Conservation (phyloP, 2,329 filamentous ascomycete genomes). For the Nemania diffusa region DNA sequence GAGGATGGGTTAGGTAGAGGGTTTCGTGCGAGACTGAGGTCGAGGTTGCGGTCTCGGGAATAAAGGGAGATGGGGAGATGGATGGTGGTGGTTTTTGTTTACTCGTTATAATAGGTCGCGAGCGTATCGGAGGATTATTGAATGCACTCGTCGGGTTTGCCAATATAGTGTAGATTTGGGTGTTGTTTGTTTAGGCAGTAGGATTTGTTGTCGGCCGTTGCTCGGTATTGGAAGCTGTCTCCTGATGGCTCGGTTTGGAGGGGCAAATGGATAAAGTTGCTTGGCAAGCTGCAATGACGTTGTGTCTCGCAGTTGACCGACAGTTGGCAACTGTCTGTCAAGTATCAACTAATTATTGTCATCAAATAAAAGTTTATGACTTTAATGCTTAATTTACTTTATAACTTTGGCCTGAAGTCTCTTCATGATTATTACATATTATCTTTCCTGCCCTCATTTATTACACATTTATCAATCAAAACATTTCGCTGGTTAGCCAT, state of each 20-base stretch:
- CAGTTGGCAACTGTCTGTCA: conserved; percentile 3
- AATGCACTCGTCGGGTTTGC: background rate
- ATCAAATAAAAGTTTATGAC: too few relatives aligned
- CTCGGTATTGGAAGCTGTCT: conserved; percentile 20
- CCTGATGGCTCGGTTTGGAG: conserved; percentile 17
- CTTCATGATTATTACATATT: too few relatives aligned
- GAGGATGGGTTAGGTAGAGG: background rate
- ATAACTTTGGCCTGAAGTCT: too few relatives aligned
- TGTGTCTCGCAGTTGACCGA: background rate
- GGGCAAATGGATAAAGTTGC: conserved; percentile 21
- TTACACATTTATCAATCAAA: too few relatives aligned
- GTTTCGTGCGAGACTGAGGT: background rate
- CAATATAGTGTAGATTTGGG: background rate
- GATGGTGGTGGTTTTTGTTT: background rate
- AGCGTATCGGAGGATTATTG: background rate
- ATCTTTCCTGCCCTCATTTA: too few relatives aligned
- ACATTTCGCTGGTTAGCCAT: too few relatives aligned
- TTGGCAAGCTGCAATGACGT: conserved; percentile 25
- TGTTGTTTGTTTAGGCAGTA: conserved; percentile 8
- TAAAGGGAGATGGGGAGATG: too few relatives aligned
- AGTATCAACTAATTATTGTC: too few relatives aligned
- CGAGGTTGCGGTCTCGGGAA: too few relatives aligned
- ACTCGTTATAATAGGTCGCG: background rate
- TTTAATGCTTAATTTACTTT: too few relatives aligned
- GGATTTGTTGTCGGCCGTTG: conserved; percentile 20